Percentiles rank a stretch among this genome's conserved stretches.
These are phyloP conservation scores for Colletotrichum nymphaeae DNA, from an alignment of 2,329 filamentous ascomycete species.

Conservation along the genomic window DNA sequence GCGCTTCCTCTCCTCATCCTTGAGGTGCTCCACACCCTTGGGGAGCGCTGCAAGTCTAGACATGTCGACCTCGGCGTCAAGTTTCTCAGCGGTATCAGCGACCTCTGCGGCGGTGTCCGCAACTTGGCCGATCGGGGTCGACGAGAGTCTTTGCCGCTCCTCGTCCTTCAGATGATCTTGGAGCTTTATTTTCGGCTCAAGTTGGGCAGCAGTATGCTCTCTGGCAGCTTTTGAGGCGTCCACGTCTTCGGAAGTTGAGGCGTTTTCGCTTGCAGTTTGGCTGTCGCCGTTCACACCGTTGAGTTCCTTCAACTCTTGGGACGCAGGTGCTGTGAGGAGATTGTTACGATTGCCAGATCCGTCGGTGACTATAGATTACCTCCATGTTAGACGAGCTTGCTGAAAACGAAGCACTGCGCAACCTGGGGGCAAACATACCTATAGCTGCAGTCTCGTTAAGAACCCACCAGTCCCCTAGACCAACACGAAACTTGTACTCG, in stretches of 20 bases:
- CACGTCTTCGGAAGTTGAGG: constrained; percentile 3
- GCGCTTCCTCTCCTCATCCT: constrained; percentile 44
- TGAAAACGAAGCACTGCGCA: background rate
- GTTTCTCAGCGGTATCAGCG: constrained; percentile 51
- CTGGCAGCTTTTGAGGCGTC: background rate
- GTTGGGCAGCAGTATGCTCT: constrained; percentile 19
- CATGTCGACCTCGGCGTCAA: constrained; percentile 43
- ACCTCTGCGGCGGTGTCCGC: constrained; percentile 57
- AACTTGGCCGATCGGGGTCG: constrained; percentile 53
- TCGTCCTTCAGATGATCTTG: constrained; percentile 35
- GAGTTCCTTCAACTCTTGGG: constrained; percentile 4
- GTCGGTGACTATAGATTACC: constrained; percentile 50
- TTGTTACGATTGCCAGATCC: constrained; percentile 61
- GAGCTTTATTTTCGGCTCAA: constrained; percentile 38
- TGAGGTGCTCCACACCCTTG: constrained; percentile 10
- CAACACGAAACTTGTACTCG: constrained; percentile 81
- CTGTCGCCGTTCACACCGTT: constrained; percentile 20
- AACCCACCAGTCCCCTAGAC: constrained; percentile 76
- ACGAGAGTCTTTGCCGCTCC: constrained; percentile 48
- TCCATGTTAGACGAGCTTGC: constrained; percentile 14
- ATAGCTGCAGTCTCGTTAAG: constrained; percentile 71
- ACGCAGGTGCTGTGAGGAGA: constrained; percentile 47
- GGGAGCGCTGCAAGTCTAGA: background rate
- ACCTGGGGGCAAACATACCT: constrained; percentile 54
- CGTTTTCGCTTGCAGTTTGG: background rate